phyloP scores from a whole-genome alignment of 2,329 filamentous ascomycete species.

The Apiospora rasikravindrae region DNA sequence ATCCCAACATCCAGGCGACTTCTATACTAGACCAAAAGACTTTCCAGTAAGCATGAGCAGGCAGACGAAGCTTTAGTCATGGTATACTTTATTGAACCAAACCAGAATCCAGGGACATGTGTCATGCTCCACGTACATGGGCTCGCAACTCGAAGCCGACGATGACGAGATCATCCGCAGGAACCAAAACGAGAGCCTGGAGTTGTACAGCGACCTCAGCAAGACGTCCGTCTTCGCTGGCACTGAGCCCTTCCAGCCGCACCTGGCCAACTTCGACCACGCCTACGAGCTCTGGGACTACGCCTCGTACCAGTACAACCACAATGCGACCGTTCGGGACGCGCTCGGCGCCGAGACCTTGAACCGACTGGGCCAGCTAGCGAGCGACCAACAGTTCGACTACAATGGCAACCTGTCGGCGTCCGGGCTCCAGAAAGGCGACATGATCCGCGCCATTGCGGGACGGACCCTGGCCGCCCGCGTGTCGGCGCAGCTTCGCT shows the following conservation, averaged over 20 bases:
- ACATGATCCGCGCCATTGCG: conserved; percentile 54
- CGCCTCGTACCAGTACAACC: conserved; percentile 57
- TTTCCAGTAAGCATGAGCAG: neutral
- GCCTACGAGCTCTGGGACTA: conserved; percentile 62
- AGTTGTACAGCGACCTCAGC: conserved; percentile 52
- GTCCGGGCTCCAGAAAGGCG: conserved; percentile 48
- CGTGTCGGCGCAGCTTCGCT: conserved; percentile 48
- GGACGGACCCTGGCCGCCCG: conserved; percentile 57
- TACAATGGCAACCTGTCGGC: conserved; percentile 62
- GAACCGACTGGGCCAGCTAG: conserved; percentile 63
- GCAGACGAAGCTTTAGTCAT: no score
- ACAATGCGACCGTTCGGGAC: conserved; percentile 51
- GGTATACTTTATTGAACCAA: no score
- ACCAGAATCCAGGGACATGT: conserved; percentile 46
- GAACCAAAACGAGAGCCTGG: conserved; percentile 32
- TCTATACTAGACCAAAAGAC: neutral
- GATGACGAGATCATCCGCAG: conserved; percentile 26
- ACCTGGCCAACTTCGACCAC: conserved; percentile 49
- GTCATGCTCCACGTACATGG: conserved; percentile 45
- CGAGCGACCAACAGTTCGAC: conserved; percentile 69
- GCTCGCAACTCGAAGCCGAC: conserved; percentile 35
- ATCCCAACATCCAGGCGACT: conserved; percentile 69
- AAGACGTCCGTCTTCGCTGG: conserved; percentile 42
- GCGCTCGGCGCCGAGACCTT: conserved; percentile 51
- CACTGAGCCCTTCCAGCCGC: conserved; percentile 36